Conservation (phyloP, 257 asterid genomes). For the Primulina tabacum region DNA sequence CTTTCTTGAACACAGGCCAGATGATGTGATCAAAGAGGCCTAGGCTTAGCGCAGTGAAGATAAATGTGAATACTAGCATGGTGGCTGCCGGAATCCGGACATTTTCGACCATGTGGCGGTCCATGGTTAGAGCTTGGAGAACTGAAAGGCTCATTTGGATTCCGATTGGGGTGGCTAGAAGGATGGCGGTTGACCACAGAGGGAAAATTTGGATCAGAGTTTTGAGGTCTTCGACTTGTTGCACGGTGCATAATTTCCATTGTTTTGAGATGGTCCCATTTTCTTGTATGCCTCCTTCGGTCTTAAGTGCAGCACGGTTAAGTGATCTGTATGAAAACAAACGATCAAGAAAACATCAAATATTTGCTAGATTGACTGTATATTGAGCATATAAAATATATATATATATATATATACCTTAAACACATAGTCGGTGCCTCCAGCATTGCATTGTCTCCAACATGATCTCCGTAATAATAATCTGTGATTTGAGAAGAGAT, state of each 20-base stretch:
- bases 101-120: slow-evolving; percentile 30
- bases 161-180: slow-evolving; percentile 37
- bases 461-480: slow-evolving; percentile 34
- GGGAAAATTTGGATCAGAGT: slow-evolving; percentile 33
- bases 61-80: slow-evolving; percentile 29
- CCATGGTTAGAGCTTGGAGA: slow-evolving; percentile 42
- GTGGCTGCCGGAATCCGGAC: slow-evolving; percentile 41
- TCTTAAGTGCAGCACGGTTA: slow-evolving; percentile 37
- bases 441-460: not conserved
- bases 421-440: slow-evolving; percentile 32
- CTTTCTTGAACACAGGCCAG: slow-evolving; percentile 26
- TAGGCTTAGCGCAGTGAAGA: slow-evolving; percentile 28
- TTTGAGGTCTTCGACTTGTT: slow-evolving; percentile 53
- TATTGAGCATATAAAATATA: too few relatives aligned
- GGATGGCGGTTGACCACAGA: slow-evolving; percentile 40
- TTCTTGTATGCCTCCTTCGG: slow-evolving; percentile 29
- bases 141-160: slow-evolving; percentile 35
- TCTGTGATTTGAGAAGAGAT: slow-evolving; percentile 14
- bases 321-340: slow-evolving; percentile 21
- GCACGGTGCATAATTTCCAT: slow-evolving; percentile 45
- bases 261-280: slow-evolving; percentile 27
- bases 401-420: slow-evolving; percentile 27
- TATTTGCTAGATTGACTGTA: too few relatives aligned
- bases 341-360: too few relatives aligned
- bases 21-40: slow-evolving; percentile 21